phyloP scores from a whole-genome alignment of 768 basidiomycete species.

The Trametes gibbosa region DNA sequence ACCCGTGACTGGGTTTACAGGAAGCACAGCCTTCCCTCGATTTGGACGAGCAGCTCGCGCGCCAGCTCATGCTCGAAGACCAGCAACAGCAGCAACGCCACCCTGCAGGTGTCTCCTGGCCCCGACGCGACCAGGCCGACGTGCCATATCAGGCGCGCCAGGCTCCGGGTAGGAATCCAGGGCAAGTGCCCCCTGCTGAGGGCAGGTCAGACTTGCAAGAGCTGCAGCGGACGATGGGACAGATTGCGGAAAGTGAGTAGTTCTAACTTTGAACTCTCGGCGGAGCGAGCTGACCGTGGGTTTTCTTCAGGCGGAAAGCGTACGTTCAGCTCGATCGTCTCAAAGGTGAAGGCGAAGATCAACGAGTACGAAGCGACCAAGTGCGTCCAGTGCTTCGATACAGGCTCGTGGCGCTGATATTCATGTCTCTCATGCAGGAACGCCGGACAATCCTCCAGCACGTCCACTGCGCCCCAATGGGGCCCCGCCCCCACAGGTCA shows the following conservation, averaged over 20 bases:
- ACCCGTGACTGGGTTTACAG: neutral
- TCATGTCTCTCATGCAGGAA: neutral
- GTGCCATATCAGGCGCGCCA: slow-evolving; percentile 22
- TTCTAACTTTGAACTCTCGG: too few species aligned
- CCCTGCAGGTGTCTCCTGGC: slow-evolving; percentile 24
- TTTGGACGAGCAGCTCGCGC: slow-evolving; percentile 77
- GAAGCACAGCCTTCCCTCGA: slow-evolving; percentile 39
- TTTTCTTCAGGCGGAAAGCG: slow-evolving; percentile 54
- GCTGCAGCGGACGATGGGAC: slow-evolving; percentile 70
- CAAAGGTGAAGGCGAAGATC: slow-evolving; percentile 81
- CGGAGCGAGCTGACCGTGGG: neutral
- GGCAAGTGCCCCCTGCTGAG: neutral
- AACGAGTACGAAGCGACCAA: slow-evolving; percentile 68
- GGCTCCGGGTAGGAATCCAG: neutral
- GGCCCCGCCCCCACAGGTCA: slow-evolving; percentile 12
- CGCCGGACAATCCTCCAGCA: slow-evolving; percentile 4
- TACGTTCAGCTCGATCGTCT: slow-evolving; percentile 67
- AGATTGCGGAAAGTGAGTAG: slow-evolving; percentile 73
- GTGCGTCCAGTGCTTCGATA: neutral
- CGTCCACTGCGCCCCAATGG: slow-evolving; percentile 17
- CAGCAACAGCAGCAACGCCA: slow-evolving; percentile 25
- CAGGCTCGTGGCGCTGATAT: too few species aligned
- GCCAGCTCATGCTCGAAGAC: slow-evolving; percentile 63
- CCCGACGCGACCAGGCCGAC: slow-evolving; percentile 17
- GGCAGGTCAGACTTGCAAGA: slow-evolving; percentile 47